A percentile compares a stretch with the other conserved stretches of the same genome.
These are phyloP conservation scores for Pestalotiopsis sp. DNA, from an alignment of 2,329 filamentous ascomycete genomes.

Conservation along the genomic window DNA sequence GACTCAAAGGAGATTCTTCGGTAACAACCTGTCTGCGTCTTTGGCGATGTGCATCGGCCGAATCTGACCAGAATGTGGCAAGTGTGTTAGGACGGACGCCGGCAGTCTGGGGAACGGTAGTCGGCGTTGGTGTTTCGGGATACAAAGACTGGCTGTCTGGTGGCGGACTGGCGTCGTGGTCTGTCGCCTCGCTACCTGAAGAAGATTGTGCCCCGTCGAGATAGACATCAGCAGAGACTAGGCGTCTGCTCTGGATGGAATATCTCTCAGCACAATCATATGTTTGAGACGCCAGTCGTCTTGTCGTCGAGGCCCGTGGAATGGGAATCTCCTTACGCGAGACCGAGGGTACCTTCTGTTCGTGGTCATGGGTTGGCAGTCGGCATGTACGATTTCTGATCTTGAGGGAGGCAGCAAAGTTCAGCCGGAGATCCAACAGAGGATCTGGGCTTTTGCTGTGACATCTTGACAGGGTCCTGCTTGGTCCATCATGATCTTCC, in stretches of 20 bases:
- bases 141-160: too few species aligned
- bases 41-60: not conserved
- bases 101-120: not conserved
- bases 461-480: not conserved
- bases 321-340: not conserved
- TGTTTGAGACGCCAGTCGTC: not conserved
- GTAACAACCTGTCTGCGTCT: not conserved
- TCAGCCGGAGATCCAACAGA: not conserved
- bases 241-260: not conserved
- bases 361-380: not conserved
- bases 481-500: not conserved
- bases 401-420: not conserved
- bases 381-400: not conserved
- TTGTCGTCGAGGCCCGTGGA: not conserved
- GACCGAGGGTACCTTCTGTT: not conserved
- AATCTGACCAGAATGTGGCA: constrained; percentile 12
- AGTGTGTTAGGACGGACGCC: not conserved
- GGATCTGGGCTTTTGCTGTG: not conserved
- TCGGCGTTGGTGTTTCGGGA: not conserved
- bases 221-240: not conserved
- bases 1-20: not conserved
- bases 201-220: not conserved
- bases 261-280: not conserved
- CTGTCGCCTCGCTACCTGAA: not conserved
- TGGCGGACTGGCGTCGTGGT: not conserved